Conservation (phyloP, 2,329 filamentous ascomycete species). For the Elsinoe ampelina region DNA sequence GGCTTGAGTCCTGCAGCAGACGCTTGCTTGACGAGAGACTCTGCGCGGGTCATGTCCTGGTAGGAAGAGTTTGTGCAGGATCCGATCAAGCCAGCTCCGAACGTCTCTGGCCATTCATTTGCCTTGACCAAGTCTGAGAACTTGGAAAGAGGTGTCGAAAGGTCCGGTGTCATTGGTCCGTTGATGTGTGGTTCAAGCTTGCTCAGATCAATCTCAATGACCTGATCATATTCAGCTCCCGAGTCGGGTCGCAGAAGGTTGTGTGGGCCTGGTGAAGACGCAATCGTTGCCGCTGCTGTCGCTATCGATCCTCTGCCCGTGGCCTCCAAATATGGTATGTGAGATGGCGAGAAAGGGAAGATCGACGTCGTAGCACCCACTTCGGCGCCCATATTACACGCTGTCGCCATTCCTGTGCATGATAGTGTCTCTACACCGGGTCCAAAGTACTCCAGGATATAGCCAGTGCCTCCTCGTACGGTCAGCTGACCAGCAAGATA, state of each 20-base stretch:
- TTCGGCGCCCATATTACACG: slow-evolving; percentile 84
- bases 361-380: slow-evolving; percentile 92
- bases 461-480: slow-evolving; percentile 82
- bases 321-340: slow-evolving; percentile 74
- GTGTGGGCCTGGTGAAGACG: slow-evolving; percentile 46
- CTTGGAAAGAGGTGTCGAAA: slow-evolving; percentile 95
- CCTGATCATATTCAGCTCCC: slow-evolving; percentile 86
- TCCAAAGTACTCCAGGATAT: slow-evolving; percentile 88
- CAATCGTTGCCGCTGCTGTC: slow-evolving; percentile 53
- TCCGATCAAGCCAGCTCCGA: slow-evolving; percentile 94
- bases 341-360: slow-evolving; percentile 83
- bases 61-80: slow-evolving; percentile 93
- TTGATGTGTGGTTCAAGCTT: slow-evolving; percentile 98
- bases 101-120: slow-evolving; percentile 91
- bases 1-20: slow-evolving; percentile 81
- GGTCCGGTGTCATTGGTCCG: slow-evolving; percentile 95
- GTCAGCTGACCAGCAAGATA: slow-evolving; percentile 81
- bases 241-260: slow-evolving; percentile 68
- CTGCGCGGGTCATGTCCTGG: slow-evolving; percentile 91
- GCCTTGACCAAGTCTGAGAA: slow-evolving; percentile 89
- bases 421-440: slow-evolving; percentile 82
- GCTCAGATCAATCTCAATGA: slow-evolving; percentile 91
- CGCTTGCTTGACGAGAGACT: slow-evolving; percentile 87
- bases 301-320: slow-evolving; percentile 70
- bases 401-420: slow-evolving; percentile 86